These are phyloP conservation scores for Allium sativum DNA, from an alignment of 106 monocot genomes.

Conservation along the genomic window DNA sequence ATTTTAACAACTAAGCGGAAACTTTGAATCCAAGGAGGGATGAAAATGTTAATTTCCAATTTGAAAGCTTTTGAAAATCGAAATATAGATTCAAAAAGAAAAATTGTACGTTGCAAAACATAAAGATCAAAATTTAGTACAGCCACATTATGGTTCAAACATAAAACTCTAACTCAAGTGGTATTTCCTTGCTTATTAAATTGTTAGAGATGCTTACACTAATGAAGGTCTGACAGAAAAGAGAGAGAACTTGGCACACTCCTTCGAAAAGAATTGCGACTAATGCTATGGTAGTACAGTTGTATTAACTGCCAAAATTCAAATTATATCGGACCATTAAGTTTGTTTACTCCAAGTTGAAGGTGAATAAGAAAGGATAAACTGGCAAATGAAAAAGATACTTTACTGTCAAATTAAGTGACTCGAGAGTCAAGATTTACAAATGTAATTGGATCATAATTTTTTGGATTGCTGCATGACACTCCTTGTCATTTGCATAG, in stretches of 20 bases:
- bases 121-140: not conserved
- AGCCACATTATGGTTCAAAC: not conserved
- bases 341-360: constrained; percentile 6
- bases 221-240: not conserved
- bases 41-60: too few species aligned
- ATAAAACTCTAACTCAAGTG: constrained; percentile 7
- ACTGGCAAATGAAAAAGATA: constrained; percentile 28
- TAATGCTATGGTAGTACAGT: constrained; percentile 8
- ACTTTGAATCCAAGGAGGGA: too few species aligned
- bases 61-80: too few species aligned
- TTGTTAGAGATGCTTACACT: constrained; percentile 16
- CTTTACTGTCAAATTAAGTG: constrained; percentile 13
- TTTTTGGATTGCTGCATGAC: constrained; percentile 7
- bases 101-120: too few species aligned
- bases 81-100: too few species aligned
- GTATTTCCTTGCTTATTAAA: constrained; percentile 12
- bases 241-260: constrained; percentile 10
- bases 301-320: not conserved
- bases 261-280: constrained; percentile 11
- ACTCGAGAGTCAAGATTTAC: constrained; percentile 26
- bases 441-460: constrained; percentile 5
- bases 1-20: too few species aligned
- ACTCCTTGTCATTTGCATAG: constrained; percentile 42
- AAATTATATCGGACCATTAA: not conserved
- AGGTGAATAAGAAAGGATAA: constrained; percentile 28